Percentiles rank a stretch among this genome's conserved stretches.
Evolutionary conservation across 306 rosid species (phyloP).

Genomic region (Trichosanthes truncata): DNA sequence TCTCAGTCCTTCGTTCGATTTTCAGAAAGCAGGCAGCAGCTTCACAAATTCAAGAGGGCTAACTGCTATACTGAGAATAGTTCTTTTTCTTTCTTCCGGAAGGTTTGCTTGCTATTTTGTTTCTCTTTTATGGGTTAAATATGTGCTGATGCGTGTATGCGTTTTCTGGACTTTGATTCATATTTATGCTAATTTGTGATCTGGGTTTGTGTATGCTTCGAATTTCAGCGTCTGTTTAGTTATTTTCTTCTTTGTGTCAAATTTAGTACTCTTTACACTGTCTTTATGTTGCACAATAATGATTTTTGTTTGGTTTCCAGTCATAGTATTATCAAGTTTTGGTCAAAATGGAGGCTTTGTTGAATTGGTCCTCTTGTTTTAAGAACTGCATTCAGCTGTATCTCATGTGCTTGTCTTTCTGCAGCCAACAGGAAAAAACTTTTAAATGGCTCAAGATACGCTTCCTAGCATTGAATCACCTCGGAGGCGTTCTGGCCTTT

Average conservation of each 20-base stretch:
- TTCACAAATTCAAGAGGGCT: neutral
- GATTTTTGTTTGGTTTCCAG: neutral
- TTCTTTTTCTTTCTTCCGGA: constrained; percentile 4
- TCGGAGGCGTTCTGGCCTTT: constrained; percentile 53
- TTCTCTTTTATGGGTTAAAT: neutral
- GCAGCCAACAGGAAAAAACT: constrained; percentile 5
- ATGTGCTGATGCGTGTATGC: neutral
- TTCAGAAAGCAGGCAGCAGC: neutral
- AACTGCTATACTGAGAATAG: neutral
- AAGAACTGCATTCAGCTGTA: neutral
- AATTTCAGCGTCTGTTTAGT: neutral
- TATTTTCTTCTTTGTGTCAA: neutral
- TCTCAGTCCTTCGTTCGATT: neutral
- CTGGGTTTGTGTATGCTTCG: neutral
- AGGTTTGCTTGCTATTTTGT: constrained; percentile 4
- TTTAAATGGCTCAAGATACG: constrained; percentile 58
- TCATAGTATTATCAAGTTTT: neutral
- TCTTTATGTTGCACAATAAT: neutral
- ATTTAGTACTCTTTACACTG: neutral
- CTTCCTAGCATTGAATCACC: constrained; percentile 58
- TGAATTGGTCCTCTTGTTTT: neutral
- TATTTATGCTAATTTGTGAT: neutral
- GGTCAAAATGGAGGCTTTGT: neutral
- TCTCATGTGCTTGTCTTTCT: neutral
- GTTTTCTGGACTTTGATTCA: neutral